Base-by-base conservation (phyloP, 2,329 filamentous ascomycete genomes). In the Pseudocercospora eumusae region DNA sequence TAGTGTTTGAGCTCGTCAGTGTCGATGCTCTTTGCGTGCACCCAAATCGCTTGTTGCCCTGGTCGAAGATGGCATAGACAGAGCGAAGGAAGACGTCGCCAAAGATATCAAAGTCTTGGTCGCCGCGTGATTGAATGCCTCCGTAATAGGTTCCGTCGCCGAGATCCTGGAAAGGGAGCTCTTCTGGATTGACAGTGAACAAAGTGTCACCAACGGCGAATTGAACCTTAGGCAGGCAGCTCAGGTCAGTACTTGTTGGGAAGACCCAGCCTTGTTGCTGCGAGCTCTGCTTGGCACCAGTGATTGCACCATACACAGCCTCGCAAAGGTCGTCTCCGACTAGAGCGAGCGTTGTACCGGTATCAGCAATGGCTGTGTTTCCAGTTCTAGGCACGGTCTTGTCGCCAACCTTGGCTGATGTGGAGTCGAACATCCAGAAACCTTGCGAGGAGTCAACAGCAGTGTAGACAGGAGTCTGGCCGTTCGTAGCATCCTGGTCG, bases 331-430 rank as follows among this genome's bases (percentile, higher is more conserved):
- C 71, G 70, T 91, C 88, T 28, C 83, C 81, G 45, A 91, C 79
- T 21, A 91, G 80, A 1, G 84, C 84, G 54, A 91, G 81, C 1
- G 88, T 88, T 31, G 88, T 90, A 58, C 87, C 88, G 0, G 88
- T 91, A 73, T 91, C 88, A 21, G 83, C 85, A 66, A 91, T 89
- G 56, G 88, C 86, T 36, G 78, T 86, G 76, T 90, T 90, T 49
- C 80, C 81, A 4, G 75, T 72, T 59, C 84, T 86, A 65, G 85
- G 85, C 64, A 91, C 77, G 0, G 80, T 64, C 53, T 64, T 31
- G 56, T 45, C 44, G 53, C 61, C 64, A 31, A 66, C 61, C 25
- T 66, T 81, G 18, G 81, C 81, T 0, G 82, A 84, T 8, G 80
- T 75, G 1, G 86, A 88, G 10, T 80, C 72, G 71, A 91, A 86